phyloP scores from a whole-genome alignment of 1,284 basidiomycete species.

The Naganishia sp. region DNA sequence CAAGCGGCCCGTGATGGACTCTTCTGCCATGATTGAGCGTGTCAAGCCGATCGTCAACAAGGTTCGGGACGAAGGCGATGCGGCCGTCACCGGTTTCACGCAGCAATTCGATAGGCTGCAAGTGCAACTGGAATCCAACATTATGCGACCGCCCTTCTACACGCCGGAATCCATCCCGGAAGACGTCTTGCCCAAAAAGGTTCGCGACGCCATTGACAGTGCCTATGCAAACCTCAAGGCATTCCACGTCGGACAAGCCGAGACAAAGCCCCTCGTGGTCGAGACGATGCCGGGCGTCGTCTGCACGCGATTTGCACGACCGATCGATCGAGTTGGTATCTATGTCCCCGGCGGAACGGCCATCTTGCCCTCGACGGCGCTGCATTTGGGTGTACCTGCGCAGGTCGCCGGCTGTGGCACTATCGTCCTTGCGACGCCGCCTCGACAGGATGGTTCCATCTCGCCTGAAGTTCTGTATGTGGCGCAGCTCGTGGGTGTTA shows the following conservation, averaged over 20 bases:
- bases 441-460: slow-evolving; percentile 82
- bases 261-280: slow-evolving; percentile 71
- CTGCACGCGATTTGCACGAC: slow-evolving; percentile 88
- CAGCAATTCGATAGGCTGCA: slow-evolving; percentile 81
- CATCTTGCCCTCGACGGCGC: slow-evolving; percentile 90
- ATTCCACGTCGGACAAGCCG: slow-evolving; percentile 84
- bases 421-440: slow-evolving; percentile 93
- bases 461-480: slow-evolving; percentile 96
- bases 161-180: slow-evolving; percentile 44
- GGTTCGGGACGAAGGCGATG: slow-evolving; percentile 81
- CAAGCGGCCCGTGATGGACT: slow-evolving; percentile 86
- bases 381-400: slow-evolving; percentile 97
- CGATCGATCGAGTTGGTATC: slow-evolving; percentile 91
- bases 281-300: slow-evolving; percentile 98
- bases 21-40: slow-evolving; percentile 89
- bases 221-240: slow-evolving; percentile 90
- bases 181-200: slow-evolving; percentile 64
- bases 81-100: slow-evolving; percentile 83
- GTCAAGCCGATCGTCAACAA: slow-evolving; percentile 92
- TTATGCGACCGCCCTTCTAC: slow-evolving; percentile 55
- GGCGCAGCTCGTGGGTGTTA: slow-evolving; percentile 81
- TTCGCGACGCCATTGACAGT: slow-evolving; percentile 81
- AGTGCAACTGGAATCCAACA: slow-evolving; percentile 56
- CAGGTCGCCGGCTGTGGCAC: slow-evolving; percentile 94
- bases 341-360: slow-evolving; percentile 99